Conservation (phyloP, 2,329 filamentous ascomycete species). For the Aspergillus felis region DNA sequence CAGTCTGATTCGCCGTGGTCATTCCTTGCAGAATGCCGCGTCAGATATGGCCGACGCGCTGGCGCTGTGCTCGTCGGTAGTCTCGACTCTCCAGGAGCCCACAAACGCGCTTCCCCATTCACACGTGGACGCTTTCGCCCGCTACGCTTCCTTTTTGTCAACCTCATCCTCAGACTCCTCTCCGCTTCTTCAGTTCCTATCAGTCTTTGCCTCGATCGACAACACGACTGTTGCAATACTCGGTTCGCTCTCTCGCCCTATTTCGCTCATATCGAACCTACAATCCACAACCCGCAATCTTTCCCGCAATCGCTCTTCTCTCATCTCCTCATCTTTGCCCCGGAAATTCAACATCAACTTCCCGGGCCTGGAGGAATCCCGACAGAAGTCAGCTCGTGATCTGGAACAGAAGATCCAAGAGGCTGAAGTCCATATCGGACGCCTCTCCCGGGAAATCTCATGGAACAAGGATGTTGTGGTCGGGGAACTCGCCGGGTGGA, state of each 20-base stretch:
- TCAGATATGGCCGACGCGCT: conserved; percentile 46
- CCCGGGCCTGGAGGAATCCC: conserved; percentile 71
- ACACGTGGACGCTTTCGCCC: conserved; percentile 67
- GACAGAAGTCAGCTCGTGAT: conserved; percentile 76
- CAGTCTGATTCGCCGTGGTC: conserved; percentile 74
- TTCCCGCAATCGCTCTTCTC: conserved; percentile 70
- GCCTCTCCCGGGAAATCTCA: conserved; percentile 74
- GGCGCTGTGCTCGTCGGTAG: conserved; percentile 39
- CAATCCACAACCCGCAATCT: conserved; percentile 69
- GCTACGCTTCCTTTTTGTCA: conserved; percentile 64
- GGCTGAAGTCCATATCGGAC: conserved; percentile 65
- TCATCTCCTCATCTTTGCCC: conserved; percentile 57
- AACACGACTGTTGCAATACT: conserved; percentile 80
- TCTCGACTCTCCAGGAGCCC: conserved; percentile 49
- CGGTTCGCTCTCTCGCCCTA: conserved; percentile 71
- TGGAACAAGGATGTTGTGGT: conserved; percentile 95
- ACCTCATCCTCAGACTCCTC: conserved; percentile 63
- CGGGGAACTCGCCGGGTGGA: conserved; percentile 87
- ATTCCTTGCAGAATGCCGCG: conserved; percentile 63
- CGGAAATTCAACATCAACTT: conserved; percentile 46
- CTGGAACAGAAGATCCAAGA: conserved; percentile 74
- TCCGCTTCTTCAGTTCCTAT: conserved; percentile 69
- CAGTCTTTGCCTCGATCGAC: conserved; percentile 73
- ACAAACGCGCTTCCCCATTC: conserved; percentile 62
- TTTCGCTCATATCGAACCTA: conserved; percentile 73